phyloP scores from a whole-genome alignment of 306 rosid species.

The Prinsepia uniflora region DNA sequence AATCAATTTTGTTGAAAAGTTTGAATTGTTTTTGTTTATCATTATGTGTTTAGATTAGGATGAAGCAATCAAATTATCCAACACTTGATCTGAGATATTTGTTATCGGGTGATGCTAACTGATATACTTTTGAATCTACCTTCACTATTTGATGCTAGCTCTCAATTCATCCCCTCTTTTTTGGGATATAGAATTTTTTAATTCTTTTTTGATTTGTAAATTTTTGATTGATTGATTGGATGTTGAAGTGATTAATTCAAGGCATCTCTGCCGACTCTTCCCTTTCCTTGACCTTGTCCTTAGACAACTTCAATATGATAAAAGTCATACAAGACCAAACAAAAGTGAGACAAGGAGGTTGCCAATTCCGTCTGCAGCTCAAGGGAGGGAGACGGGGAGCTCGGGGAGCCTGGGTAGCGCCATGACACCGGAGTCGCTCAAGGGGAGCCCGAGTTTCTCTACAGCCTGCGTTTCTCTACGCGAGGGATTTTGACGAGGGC shows the following conservation, averaged over 20 bases:
- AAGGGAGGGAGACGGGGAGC: too few relatives aligned
- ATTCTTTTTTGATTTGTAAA: not conserved
- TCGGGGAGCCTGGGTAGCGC: too few relatives aligned
- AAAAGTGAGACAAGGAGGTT: slow-evolving; percentile 29
- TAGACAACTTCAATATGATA: slow-evolving; percentile 40
- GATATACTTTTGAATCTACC: slow-evolving; percentile 35
- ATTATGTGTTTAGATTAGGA: slow-evolving; percentile 25
- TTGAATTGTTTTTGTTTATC: too few relatives aligned
- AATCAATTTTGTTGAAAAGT: not conserved
- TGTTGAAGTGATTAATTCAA: not conserved
- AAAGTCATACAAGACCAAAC: slow-evolving; percentile 21
- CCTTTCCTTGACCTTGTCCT: slow-evolving; percentile 50
- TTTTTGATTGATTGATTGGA: not conserved
- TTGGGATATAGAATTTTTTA: too few relatives aligned
- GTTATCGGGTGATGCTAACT: slow-evolving; percentile 29
- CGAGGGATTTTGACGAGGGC: too few relatives aligned
- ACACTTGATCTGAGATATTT: slow-evolving; percentile 47
- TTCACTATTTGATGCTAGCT: too few relatives aligned
- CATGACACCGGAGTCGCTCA: too few relatives aligned
- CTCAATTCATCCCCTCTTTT: too few relatives aligned
- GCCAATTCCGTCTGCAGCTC: too few relatives aligned
- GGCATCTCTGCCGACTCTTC: slow-evolving; percentile 54
- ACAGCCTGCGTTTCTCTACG: too few relatives aligned
- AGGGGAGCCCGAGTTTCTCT: too few relatives aligned
- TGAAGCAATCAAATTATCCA: slow-evolving; percentile 42